These are phyloP conservation scores for Phaseolus coccineus DNA, from an alignment of 331 rosid genomes.

Conservation along the genomic window DNA sequence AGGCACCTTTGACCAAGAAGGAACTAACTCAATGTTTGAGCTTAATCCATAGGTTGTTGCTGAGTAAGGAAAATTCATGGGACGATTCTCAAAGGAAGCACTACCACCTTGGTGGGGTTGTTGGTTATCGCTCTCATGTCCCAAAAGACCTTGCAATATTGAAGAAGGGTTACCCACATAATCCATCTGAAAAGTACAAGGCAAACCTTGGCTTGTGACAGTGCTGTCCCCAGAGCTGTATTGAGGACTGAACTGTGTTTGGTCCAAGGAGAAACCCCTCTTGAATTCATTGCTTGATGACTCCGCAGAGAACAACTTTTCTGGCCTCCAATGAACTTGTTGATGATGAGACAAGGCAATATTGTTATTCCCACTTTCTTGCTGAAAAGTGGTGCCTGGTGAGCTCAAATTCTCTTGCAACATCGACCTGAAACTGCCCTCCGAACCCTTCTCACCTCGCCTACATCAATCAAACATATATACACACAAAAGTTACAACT, in stretches of 20 bases:
- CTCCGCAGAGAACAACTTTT: conserved; percentile 62
- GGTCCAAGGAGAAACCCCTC: conserved; percentile 81
- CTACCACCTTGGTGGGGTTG: conserved; percentile 55
- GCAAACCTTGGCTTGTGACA: conserved; percentile 68
- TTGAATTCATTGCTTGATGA: conserved; percentile 56
- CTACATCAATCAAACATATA: conserved; percentile 40
- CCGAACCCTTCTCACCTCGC: conserved; percentile 67
- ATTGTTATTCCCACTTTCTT: conserved; percentile 53
- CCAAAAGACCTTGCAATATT: conserved; percentile 79
- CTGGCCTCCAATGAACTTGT: conserved; percentile 77
- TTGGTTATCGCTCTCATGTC: conserved; percentile 52
- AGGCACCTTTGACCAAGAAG: conserved; percentile 65
- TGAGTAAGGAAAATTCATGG: conserved; percentile 58
- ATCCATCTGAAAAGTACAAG: conserved; percentile 66
- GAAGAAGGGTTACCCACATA: conserved; percentile 69
- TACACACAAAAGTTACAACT: background rate
- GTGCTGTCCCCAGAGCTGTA: conserved; percentile 87
- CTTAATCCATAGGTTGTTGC: conserved; percentile 52
- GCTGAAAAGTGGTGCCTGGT: conserved; percentile 56
- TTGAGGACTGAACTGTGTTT: conserved; percentile 78
- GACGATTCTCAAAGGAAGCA: conserved; percentile 48
- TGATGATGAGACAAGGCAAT: conserved; percentile 47
- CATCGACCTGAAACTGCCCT: conserved; percentile 73
- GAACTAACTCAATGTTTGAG: conserved; percentile 50
- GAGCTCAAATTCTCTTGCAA: conserved; percentile 78